phyloP scores from a whole-genome alignment of 106 monocot species.

The Dendrobium catenatum region DNA sequence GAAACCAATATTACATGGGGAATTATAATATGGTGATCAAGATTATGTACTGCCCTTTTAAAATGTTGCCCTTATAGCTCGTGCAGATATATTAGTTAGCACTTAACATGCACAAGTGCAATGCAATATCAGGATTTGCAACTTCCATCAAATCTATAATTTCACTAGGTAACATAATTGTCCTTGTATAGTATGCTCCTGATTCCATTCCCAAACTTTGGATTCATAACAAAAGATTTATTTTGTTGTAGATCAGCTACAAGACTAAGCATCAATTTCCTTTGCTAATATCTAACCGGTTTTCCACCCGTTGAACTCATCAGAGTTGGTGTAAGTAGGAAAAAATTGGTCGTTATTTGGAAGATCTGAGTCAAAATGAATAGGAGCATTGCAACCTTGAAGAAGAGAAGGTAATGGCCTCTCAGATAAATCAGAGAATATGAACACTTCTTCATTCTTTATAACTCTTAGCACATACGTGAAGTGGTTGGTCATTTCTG shows the following conservation, averaged over 20 bases:
- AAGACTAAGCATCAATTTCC: conserved; percentile 88
- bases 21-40: conserved; percentile 19
- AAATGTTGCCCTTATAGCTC: not conserved
- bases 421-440: conserved; percentile 69
- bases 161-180: conserved; percentile 73
- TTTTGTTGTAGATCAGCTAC: conserved; percentile 75
- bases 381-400: conserved; percentile 82
- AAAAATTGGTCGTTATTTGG: conserved; percentile 77
- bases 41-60: conserved; percentile 35
- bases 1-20: conserved; percentile 66
- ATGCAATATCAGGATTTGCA: conserved; percentile 61
- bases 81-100: too few relatives aligned
- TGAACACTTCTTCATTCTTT: conserved; percentile 95
- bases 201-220: conserved; percentile 73
- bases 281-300: conserved; percentile 78
- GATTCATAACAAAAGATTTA: conserved; percentile 56
- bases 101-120: too few relatives aligned
- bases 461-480: conserved; percentile 67
- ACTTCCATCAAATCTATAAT: conserved; percentile 77
- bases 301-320: conserved; percentile 97
- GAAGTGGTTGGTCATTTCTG: conserved; percentile 30
- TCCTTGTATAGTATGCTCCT: conserved; percentile 71
- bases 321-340: conserved; percentile 89
- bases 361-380: conserved; percentile 95
- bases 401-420: conserved; percentile 78